phyloP scores from a whole-genome alignment of 306 rosid genomes.

The Citrullus mucosospermus region DNA sequence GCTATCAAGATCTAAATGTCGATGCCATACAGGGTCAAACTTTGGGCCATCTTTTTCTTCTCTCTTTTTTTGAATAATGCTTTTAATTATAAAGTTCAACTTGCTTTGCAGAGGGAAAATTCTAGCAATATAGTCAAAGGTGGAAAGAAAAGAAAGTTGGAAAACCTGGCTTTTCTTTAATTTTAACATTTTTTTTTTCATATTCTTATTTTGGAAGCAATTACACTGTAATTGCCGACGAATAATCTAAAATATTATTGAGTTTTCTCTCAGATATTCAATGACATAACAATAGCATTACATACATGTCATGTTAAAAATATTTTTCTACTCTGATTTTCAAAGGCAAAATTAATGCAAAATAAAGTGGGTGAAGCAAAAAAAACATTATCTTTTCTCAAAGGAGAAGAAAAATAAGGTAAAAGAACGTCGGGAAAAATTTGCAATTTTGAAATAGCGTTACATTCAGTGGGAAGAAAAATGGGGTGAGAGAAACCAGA shows the following conservation, averaged over 20 bases:
- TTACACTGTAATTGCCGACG: background rate
- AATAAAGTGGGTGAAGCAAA: conserved; percentile 13
- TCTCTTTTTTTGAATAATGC: conserved; percentile 2
- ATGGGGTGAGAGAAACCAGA: background rate
- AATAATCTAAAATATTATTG: background rate
- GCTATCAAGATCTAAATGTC: background rate
- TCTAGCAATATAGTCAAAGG: background rate
- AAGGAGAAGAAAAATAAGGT: conserved; percentile 1
- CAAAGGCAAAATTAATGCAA: conserved; percentile 29
- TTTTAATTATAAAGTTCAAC: conserved; percentile 19
- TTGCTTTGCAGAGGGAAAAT: conserved; percentile 22
- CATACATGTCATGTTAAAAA: background rate
- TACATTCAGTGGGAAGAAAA: conserved; percentile 10
- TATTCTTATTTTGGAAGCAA: background rate
- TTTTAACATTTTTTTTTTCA: background rate
- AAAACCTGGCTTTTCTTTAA: conserved; percentile 3
- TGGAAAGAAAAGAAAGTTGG: conserved; percentile 29
- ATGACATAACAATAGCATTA: background rate
- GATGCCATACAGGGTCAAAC: conserved; percentile 19
- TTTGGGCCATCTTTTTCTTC: conserved; percentile 28
- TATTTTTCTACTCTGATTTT: conserved; percentile 3
- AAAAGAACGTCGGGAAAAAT: background rate
- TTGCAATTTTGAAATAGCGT: conserved; percentile 43
- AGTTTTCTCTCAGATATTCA: background rate
- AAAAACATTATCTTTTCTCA: background rate